Percentiles rank a stretch among this genome's conserved stretches.
Conservation (phyloP, 2,329 filamentous ascomycete genomes). For the Aspergillus viridinutans region DNA sequence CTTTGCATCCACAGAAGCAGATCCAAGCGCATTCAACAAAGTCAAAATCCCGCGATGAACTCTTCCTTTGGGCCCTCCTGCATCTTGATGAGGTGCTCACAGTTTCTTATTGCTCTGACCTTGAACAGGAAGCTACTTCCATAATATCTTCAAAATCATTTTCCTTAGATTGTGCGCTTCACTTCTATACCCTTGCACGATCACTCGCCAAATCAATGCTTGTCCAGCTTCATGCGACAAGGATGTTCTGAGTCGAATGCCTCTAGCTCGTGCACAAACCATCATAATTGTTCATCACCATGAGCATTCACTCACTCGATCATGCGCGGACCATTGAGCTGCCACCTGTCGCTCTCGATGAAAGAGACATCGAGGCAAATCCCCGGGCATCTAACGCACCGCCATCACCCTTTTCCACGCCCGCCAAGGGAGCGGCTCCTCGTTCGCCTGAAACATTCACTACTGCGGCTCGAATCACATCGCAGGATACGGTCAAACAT, state of each 20-base stretch:
- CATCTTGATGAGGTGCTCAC: background rate
- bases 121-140: background rate
- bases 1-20: background rate
- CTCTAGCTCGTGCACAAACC: background rate
- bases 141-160: background rate
- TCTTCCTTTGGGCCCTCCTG: background rate
- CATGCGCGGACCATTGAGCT: conserved; percentile 22
- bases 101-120: background rate
- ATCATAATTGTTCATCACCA: conserved; percentile 9
- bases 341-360: conserved; percentile 17
- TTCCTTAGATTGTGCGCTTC: background rate
- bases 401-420: conserved; percentile 17
- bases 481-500: conserved; percentile 31
- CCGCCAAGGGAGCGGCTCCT: conserved; percentile 10
- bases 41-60: background rate
- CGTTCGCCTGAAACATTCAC: conserved; percentile 22
- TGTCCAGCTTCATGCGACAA: background rate
- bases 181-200: background rate
- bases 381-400: conserved; percentile 16
- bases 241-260: background rate
- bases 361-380: conserved; percentile 36
- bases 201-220: background rate
- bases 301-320: conserved; percentile 32
- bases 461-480: conserved; percentile 25
- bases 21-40: background rate